These are phyloP conservation scores for Cruciata laevipes DNA, from an alignment of 257 asterid species.

Conservation along the genomic window DNA sequence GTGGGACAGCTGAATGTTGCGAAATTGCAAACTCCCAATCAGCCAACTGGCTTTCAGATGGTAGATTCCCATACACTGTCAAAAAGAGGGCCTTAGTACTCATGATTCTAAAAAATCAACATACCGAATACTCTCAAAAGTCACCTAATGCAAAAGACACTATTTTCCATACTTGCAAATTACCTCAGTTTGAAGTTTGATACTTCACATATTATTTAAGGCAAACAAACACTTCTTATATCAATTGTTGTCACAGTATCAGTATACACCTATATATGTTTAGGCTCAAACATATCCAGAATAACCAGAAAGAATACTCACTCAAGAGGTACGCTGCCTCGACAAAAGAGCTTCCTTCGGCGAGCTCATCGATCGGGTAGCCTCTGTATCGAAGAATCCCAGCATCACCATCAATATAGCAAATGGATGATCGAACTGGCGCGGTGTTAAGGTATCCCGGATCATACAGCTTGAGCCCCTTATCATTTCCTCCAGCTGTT, in stretches of 20 bases:
- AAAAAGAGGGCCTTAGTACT: constrained; percentile 1
- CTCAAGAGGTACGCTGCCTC: constrained; percentile 97
- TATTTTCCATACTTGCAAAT: background rate
- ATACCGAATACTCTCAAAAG: background rate
- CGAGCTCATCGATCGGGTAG: constrained; percentile 91
- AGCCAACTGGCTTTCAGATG: constrained; percentile 73
- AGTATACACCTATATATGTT: background rate
- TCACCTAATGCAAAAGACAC: background rate
- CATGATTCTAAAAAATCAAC: background rate
- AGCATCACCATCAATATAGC: constrained; percentile 94
- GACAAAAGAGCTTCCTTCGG: constrained; percentile 81
- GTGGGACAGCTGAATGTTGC: constrained; percentile 68
- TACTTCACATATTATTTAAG: background rate
- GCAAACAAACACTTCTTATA: background rate
- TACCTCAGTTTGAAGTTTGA: background rate
- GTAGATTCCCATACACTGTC: constrained; percentile 91
- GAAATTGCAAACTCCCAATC: constrained; percentile 95
- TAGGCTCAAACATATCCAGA: background rate
- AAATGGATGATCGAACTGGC: constrained; percentile 87
- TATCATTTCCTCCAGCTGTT: constrained; percentile 59
- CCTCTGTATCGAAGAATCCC: constrained; percentile 97
- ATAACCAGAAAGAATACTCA: constrained; percentile 26
- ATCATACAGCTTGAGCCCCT: constrained; percentile 96
- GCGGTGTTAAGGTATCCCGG: constrained; percentile 98
- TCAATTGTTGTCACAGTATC: background rate